phyloP scores from a whole-genome alignment of 495 filamentous ascomycete genomes.

The Neurospora sp. region DNA sequence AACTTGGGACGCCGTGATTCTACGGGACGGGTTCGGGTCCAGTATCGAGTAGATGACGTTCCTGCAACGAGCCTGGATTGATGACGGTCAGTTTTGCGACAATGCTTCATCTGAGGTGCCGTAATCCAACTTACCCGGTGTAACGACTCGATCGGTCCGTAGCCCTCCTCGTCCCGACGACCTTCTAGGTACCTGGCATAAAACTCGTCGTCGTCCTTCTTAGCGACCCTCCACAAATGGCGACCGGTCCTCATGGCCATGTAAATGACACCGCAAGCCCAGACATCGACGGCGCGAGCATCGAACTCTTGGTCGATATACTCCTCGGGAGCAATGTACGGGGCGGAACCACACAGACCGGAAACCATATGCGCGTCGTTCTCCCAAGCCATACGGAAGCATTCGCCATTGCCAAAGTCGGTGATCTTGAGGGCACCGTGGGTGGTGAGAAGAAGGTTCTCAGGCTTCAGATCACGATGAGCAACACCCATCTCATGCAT shows the following conservation, averaged over 20 bases:
- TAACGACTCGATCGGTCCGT: slow-evolving; percentile 89
- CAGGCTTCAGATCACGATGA: slow-evolving; percentile 93
- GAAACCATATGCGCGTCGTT: slow-evolving; percentile 96
- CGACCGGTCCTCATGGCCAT: slow-evolving; percentile 98
- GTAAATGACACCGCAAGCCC: slow-evolving; percentile 97
- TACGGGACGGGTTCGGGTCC: slow-evolving; percentile 84
- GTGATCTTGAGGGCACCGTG: slow-evolving; percentile 96
- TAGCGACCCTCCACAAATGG: slow-evolving; percentile 92
- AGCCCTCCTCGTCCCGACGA: slow-evolving; percentile 85
- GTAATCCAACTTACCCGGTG: slow-evolving; percentile 65
- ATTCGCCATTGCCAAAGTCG: slow-evolving; percentile 98
- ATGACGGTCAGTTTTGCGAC: slow-evolving; percentile 11
- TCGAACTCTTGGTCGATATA: slow-evolving; percentile 94
- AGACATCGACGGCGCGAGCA: slow-evolving; percentile 90
- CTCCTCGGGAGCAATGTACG: slow-evolving; percentile 96
- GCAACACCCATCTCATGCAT: slow-evolving; percentile 99
- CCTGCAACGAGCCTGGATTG: slow-evolving; percentile 75
- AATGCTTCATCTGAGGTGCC: background rate
- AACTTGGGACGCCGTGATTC: slow-evolving; percentile 92
- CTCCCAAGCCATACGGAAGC: slow-evolving; percentile 99
- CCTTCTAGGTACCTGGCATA: slow-evolving; percentile 89
- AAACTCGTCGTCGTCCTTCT: slow-evolving; percentile 94
- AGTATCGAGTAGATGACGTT: slow-evolving; percentile 99
- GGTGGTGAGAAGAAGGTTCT: slow-evolving; percentile 90
- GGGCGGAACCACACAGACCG: slow-evolving; percentile 89